Evolutionary conservation across 352 stramenopile species (phyloP), one percentile per base, ranked within the genome.

Genomic region (Phytophthora tubulina): DNA sequence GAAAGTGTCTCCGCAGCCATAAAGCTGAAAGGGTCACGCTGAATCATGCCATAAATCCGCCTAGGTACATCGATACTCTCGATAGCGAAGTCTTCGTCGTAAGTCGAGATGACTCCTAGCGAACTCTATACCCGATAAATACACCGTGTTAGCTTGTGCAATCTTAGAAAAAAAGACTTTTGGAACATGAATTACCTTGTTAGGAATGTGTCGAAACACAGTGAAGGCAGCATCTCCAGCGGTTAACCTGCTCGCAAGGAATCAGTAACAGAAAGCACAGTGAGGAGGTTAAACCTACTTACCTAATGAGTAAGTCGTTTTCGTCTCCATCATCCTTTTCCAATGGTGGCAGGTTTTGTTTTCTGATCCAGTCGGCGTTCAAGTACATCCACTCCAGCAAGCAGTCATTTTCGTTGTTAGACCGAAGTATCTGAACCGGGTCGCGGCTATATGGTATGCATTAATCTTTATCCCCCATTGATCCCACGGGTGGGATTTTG

Each of bases 381-480:
- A 95, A 44, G 58, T 91, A 94, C 1, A 95, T 84, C 88, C 88
- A 94, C 50, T 93, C 92, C 15, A 94, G 70, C 1, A 85, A 80
- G n/a, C 83, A 82, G 63, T 85, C 92, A 33, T 88, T 70, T 35
- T 76, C 79, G 57, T 76, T 82, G n/a, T 77, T 81, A 53, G 86
- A 90, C 0, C 80, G 82, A 7, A 94, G 73, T 5, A 94, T 73
- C 35, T 87, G 80, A 2, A 73, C 67, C 0, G 83, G 88, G 27
- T 93, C 81, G 57, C 87, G 92, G 60, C 54, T 45, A 10, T n/a
- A 41, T 63, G 9, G 1, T 33, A 15, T 27, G 21, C 21, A 27
- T 2, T 27, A n/a, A n/a, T n/a, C n/a, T n/a, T n/a, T n/a, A n/a
- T n/a, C n/a, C n/a, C n/a, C n/a, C n/a, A n/a, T n/a, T n/a, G n/a